Base-by-base conservation (phyloP, 805 yeast species). In the Debaryomyces castellii region DNA sequence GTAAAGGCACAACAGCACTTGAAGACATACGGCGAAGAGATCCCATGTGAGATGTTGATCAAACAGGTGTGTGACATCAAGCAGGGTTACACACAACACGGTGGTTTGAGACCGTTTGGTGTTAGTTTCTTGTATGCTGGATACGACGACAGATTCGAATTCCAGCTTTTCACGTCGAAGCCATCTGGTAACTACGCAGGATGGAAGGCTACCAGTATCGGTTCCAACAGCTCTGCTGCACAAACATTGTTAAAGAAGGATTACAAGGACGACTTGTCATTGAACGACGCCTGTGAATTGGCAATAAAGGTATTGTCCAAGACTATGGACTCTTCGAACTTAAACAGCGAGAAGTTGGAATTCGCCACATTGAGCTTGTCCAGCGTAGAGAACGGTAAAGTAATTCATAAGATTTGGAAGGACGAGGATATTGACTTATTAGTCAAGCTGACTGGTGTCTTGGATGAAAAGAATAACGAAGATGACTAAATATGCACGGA, bases 161-260 rank as follows among this genome's bases (percentile, higher is more conserved):
- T 86, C 75, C 99, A 94, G 67, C 75, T 94, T 54, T 94, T 85
- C 71, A 91, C 97, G 5, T 87, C 96, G 20, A 94, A 94, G 64
- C 99, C 99, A 11, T 88, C 96, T 0, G 99, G 99, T 22, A 94
- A 94, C 70, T 94, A 91, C 66, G 82, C 96, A 17, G 98, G 99
- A 21, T 94, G 99, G 99, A 90, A 88, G 69, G 99, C 99, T 37
- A 92, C 97, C 27, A 80, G 89, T 56, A 91, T 94, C 49, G 99
- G 99, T 35, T 96, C 97, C 41, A 94, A 94, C 71, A 90, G 89
- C 52, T 81, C 96, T 6, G 91, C 97, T 38, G 97, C 97, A 1
- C 99, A 94, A 72, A 92, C 99, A 1, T 72, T 94, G 52, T 77
- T 94, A 62, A 94, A 94, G 69, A 96, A 91, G 71, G 99, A 94